These are phyloP conservation scores for Diaporthe caulivora DNA, from an alignment of 2,329 filamentous ascomycete genomes.

Conservation along the genomic window DNA sequence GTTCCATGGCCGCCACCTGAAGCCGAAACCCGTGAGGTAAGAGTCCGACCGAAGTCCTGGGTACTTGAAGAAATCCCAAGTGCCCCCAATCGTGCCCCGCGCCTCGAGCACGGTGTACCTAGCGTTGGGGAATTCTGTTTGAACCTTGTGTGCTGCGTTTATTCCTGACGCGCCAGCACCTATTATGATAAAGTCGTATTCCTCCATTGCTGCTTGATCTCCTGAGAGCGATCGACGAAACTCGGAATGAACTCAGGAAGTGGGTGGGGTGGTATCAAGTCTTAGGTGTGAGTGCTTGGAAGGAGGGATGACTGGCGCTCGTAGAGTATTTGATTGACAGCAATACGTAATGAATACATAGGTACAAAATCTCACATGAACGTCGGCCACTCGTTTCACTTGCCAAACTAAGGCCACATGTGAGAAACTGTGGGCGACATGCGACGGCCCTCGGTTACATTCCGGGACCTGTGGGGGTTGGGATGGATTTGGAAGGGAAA, in stretches of 20 bases:
- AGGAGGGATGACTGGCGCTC: not conserved
- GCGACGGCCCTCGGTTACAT: constrained; percentile 23
- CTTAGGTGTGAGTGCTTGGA: too few species aligned
- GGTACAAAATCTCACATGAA: constrained; percentile 9
- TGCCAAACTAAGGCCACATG: constrained; percentile 15
- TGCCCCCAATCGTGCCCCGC: constrained; percentile 76
- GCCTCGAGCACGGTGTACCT: constrained; percentile 77
- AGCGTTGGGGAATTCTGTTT: constrained; percentile 65
- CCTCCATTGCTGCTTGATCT: constrained; percentile 4
- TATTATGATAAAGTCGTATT: constrained; percentile 71
- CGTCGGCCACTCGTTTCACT: constrained; percentile 2
- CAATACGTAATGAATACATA: not conserved
- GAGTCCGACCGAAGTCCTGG: constrained; percentile 79
- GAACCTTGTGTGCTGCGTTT: constrained; percentile 77
- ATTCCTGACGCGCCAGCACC: constrained; percentile 82
- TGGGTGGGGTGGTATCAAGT: not conserved
- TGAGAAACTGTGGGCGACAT: constrained; percentile 3
- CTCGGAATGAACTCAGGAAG: too few species aligned
- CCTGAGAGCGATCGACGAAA: not conserved
- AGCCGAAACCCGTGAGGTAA: constrained; percentile 71
- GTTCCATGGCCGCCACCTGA: constrained; percentile 80
- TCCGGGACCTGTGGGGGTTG: not conserved
- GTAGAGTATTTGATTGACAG: not conserved
- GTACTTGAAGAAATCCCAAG: constrained; percentile 84
- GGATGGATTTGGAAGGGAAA: constrained; percentile 1